A percentile compares a stretch with the other conserved stretches of the same genome.
phyloP scores from a whole-genome alignment of 2,329 filamentous ascomycete species.

The Ilyonectria robusta region DNA sequence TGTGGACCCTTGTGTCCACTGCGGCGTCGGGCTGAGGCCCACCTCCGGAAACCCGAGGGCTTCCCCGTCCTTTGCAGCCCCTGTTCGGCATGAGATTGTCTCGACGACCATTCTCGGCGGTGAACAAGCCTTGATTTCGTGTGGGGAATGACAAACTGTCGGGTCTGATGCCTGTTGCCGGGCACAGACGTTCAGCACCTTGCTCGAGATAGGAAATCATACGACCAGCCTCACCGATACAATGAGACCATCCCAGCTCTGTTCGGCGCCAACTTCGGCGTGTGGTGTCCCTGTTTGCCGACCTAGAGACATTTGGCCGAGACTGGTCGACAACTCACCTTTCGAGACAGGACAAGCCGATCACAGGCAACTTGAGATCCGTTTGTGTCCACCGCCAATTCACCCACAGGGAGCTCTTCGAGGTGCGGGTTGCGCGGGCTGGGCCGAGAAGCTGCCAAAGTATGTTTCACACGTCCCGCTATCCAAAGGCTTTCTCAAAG shows the following conservation, averaged over 20 bases:
- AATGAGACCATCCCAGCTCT: conserved; percentile 22
- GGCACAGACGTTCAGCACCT: conserved; percentile 13
- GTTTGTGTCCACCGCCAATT: not conserved
- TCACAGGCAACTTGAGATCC: not conserved
- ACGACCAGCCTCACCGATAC: conserved; percentile 21
- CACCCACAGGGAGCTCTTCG: not conserved
- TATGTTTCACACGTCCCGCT: not conserved
- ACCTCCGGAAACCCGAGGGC: conserved; percentile 20
- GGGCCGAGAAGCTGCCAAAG: conserved; percentile 7
- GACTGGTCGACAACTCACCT: conserved; percentile 4
- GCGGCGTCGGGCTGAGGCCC: conserved; percentile 17
- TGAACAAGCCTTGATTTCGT: conserved; percentile 17
- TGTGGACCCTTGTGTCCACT: conserved; percentile 14
- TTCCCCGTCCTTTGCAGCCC: conserved; percentile 24
- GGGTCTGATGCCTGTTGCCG: conserved; percentile 18
- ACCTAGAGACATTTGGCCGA: conserved; percentile 12
- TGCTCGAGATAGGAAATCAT: conserved; percentile 24
- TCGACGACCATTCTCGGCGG: conserved; percentile 20
- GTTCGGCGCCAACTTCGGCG: conserved; percentile 10
- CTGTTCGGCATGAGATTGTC: conserved; percentile 18
- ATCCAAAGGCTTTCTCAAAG: not conserved
- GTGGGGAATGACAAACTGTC: conserved; percentile 30
- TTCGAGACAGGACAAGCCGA: not conserved
- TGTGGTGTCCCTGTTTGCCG: not conserved
- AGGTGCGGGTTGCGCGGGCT: not conserved